Base-by-base conservation (phyloP, 2,329 filamentous ascomycete species). In the Rutstroemia sp. region DNA sequence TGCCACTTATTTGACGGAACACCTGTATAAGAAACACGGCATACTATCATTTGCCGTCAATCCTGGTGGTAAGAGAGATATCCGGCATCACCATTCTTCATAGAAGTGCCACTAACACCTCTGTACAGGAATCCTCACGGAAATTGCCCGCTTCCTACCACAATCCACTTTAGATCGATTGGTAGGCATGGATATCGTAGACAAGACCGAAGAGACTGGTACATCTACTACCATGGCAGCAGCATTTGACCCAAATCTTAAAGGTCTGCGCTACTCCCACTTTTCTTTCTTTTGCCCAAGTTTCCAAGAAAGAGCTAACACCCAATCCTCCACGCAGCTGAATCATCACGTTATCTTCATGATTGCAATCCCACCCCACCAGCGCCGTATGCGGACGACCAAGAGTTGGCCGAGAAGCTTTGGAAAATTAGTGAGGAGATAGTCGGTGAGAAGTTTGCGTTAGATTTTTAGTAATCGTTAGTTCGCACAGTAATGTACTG, bases 351-450 rank as follows among this genome's bases (percentile, higher is more conserved):
- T 73, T 48, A 66, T 59, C 19, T 63, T 67, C 3, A 51, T 56
- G 45, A 64, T 64, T 8, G 46, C 44, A 4, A 63, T n/a, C 39
- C 39, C 7, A 17, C 19, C 16, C 16, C 16, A n/a, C 39, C 67
- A 0, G 42, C 53, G 38, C 57, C 64, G 3, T 59, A 66, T 8
- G 69, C 68, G 19, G 68, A 62, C 38, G 57, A 62, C 5, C 66
- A 65, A 38, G 75, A 42, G 19, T 42, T 42, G 39, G 39, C 76
- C 0, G 71, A 74, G 57, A 74, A 63, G 64, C 63, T 78, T 39
- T 79, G 76, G 76, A 68, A 68, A 45, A 45, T 76, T 48, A 76
- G 73, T n/a, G 73, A 77, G 67, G 64, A 73, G 60, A 60, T 78
- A 49, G 74, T 77, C n/a, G 70, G 67, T 0, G 67, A 76, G 55